Evolutionary conservation across 805 yeast species (phyloP).

Genomic region (Dipodascus geniculatus): DNA sequence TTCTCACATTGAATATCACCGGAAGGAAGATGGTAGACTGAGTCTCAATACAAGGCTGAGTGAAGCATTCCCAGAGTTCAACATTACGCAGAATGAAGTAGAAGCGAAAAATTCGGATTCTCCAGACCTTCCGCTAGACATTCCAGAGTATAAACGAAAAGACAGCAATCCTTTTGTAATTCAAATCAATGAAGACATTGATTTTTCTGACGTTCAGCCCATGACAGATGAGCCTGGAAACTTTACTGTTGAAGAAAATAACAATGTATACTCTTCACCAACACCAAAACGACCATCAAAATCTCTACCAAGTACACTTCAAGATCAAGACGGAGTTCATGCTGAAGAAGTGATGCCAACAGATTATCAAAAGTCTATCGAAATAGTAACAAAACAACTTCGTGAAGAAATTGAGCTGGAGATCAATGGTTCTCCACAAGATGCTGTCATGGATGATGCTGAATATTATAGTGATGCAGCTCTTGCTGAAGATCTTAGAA

Average conservation of each 20-base stretch:
- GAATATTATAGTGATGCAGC: too few relatives aligned
- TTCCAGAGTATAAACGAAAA: background rate
- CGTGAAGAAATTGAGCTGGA: background rate
- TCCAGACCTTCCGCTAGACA: background rate
- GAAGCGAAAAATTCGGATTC: background rate
- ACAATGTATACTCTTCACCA: background rate
- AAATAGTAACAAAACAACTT: background rate
- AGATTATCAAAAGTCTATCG: background rate
- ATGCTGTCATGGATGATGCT: too few relatives aligned
- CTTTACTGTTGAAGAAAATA: background rate
- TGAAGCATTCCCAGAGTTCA: background rate
- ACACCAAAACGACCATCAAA: background rate
- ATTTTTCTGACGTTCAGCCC: background rate
- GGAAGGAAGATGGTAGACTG: background rate
- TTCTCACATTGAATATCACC: background rate
- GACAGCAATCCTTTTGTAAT: background rate
- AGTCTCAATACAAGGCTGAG: background rate
- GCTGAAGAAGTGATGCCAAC: too few relatives aligned
- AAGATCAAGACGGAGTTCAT: too few relatives aligned
- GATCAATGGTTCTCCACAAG: too few relatives aligned
- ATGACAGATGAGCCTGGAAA: background rate
- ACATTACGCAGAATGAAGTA: background rate
- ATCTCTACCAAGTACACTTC: too few relatives aligned
- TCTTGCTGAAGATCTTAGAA: too few relatives aligned
- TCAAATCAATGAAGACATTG: background rate